Percentiles rank a stretch among this genome's conserved stretches.
These are phyloP conservation scores for Penicillium sumatraense DNA, from an alignment of 2,329 filamentous ascomycete genomes.

Conservation along the genomic window DNA sequence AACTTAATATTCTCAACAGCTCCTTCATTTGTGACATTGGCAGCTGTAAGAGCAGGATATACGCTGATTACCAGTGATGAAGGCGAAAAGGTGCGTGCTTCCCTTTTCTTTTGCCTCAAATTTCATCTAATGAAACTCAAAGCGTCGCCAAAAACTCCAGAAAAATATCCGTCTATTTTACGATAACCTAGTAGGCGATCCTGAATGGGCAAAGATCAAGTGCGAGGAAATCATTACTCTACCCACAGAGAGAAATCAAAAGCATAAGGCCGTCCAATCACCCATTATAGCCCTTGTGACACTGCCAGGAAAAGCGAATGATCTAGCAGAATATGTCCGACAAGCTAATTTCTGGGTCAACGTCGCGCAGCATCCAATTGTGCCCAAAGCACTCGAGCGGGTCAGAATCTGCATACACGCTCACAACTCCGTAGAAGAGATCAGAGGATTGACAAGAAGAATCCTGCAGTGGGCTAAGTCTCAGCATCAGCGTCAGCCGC, in stretches of 20 bases:
- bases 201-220: background rate
- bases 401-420: background rate
- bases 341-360: background rate
- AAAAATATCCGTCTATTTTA: conserved; percentile 1
- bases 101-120: background rate
- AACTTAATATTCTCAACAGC: conserved; percentile 3
- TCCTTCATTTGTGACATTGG: conserved; percentile 1
- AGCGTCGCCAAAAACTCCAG: background rate
- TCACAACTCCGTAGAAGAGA: background rate
- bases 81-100: background rate
- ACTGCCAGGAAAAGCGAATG: background rate
- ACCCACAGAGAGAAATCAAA: background rate
- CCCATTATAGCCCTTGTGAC: background rate
- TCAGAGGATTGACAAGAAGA: background rate
- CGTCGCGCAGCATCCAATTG: background rate
- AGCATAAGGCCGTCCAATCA: background rate
- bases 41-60: conserved; percentile 1
- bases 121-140: background rate
- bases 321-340: background rate
- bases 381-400: background rate
- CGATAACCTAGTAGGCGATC: background rate
- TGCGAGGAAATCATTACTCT: background rate
- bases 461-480: background rate
- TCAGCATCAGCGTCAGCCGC: background rate
- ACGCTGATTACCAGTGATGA: background rate